phyloP scores from a whole-genome alignment of 2,329 filamentous ascomycete genomes.

The Talaromyces sp. region DNA sequence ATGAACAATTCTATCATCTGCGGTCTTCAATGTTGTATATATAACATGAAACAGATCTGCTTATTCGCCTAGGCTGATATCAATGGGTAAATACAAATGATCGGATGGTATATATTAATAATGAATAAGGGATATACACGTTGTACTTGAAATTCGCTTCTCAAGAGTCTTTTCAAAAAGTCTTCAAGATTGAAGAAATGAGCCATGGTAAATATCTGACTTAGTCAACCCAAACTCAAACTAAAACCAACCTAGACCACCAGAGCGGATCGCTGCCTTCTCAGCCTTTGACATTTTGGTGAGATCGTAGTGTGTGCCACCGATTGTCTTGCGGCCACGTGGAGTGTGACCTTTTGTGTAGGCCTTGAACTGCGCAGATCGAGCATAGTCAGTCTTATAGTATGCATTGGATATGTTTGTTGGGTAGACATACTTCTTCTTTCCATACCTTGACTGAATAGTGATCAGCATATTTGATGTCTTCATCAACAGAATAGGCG shows the following conservation, averaged over 20 bases:
- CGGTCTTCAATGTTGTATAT: no score
- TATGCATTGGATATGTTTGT: not conserved
- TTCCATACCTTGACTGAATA: constrained; percentile 8
- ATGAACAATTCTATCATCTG: no score
- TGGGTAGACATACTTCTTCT: not conserved
- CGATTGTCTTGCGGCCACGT: not conserved
- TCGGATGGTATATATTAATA: not conserved
- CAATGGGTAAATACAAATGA: not conserved
- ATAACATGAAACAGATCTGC: no score
- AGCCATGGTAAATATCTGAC: no score
- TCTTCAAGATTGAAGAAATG: not conserved
- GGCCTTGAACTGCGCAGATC: constrained; percentile 1
- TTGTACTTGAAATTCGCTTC: not conserved
- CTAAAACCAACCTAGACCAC: not conserved
- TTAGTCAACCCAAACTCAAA: not conserved
- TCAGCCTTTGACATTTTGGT: not conserved
- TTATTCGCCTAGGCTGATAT: no score
- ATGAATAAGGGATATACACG: not conserved
- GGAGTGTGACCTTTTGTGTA: not conserved
- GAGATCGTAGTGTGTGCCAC: constrained; percentile 4
- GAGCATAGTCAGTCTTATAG: not conserved
- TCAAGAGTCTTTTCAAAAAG: not conserved
- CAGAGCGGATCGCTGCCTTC: not conserved
- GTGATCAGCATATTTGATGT: constrained; percentile 2
- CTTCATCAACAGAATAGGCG: not conserved